Conservation (phyloP, 208 protist genomes). For the Leishmania major region DNA sequence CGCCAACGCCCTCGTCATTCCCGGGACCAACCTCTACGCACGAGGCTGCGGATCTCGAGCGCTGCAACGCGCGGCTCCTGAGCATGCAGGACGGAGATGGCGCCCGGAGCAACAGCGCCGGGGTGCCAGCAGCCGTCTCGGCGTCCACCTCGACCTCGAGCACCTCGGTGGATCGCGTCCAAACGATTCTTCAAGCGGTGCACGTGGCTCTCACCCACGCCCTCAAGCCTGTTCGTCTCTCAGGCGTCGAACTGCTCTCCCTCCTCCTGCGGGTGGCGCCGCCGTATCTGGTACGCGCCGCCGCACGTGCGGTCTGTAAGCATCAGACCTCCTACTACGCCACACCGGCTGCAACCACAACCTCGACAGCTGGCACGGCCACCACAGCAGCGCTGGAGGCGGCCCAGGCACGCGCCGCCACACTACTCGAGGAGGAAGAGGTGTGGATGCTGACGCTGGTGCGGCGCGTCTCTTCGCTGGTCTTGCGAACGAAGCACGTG, state of each 20-base stretch:
- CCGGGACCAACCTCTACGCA: slow-evolving; percentile 5
- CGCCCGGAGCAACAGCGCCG: neutral
- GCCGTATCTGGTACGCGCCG: slow-evolving; percentile 19
- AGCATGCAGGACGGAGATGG: neutral
- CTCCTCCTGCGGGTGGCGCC: slow-evolving; percentile 39
- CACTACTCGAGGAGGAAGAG: slow-evolving; percentile 32
- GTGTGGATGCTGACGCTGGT: slow-evolving; percentile 59
- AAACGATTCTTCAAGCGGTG: slow-evolving; percentile 49
- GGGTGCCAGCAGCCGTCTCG: neutral
- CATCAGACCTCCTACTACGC: slow-evolving; percentile 32
- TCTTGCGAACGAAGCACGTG: slow-evolving; percentile 53
- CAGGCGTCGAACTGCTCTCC: slow-evolving; percentile 61
- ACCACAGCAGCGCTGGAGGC: slow-evolving; percentile 13
- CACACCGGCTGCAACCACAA: neutral
- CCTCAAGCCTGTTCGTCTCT: slow-evolving; percentile 54
- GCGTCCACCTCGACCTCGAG: neutral
- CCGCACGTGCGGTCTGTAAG: slow-evolving; percentile 30
- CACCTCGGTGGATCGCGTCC: slow-evolving; percentile 39
- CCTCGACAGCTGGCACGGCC: neutral
- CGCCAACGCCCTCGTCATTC: neutral
- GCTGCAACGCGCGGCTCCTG: slow-evolving; percentile 19
- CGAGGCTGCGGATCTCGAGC: slow-evolving; percentile 17
- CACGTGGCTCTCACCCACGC: slow-evolving; percentile 77
- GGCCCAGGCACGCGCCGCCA: slow-evolving; percentile 9
- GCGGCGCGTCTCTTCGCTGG: slow-evolving; percentile 58